A percentile compares a stretch with the other conserved stretches of the same genome.
Evolutionary conservation across 83 land plant species (phyloP).

Genomic region (Diphasiastrum complanatum): DNA sequence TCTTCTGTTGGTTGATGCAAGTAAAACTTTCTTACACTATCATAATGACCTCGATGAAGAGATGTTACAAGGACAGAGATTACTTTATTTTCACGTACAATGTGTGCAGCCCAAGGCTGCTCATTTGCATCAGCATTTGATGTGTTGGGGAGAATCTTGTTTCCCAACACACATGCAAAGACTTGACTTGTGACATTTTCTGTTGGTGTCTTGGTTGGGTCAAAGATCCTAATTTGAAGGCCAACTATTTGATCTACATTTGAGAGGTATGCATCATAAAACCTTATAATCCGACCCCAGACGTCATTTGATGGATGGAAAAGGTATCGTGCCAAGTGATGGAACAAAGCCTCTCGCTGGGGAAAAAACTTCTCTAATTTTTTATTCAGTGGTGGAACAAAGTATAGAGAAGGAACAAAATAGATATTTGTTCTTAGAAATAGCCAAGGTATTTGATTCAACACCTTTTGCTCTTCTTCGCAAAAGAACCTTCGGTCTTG

Average conservation of each 20-base stretch:
- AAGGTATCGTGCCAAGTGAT: slow-evolving; percentile 73
- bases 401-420: slow-evolving; percentile 70
- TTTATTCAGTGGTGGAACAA: slow-evolving; percentile 40
- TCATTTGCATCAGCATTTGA: too few species aligned
- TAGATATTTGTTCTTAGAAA: slow-evolving; percentile 69
- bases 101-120: too few species aligned
- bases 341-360: slow-evolving; percentile 60
- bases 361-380: slow-evolving; percentile 73
- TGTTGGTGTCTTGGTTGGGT: too few species aligned
- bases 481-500: slow-evolving; percentile 82
- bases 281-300: slow-evolving; percentile 69
- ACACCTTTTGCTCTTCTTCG: slow-evolving; percentile 52
- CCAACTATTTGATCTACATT: slow-evolving; percentile 59
- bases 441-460: slow-evolving; percentile 64
- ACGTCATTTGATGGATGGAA: slow-evolving; percentile 77
- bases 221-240: slow-evolving; percentile 70
- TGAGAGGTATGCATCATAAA: slow-evolving; percentile 58
- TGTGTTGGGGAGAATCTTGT: too few species aligned
- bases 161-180: too few species aligned
- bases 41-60: too few species aligned
- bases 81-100: too few species aligned
- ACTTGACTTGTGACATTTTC: too few species aligned
- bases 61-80: too few species aligned
- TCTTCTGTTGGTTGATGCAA: too few species aligned
- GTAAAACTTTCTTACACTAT: too few species aligned